Base-by-base conservation (phyloP, 169 alveolate genomes). In the Eimeria sp. region DNA sequence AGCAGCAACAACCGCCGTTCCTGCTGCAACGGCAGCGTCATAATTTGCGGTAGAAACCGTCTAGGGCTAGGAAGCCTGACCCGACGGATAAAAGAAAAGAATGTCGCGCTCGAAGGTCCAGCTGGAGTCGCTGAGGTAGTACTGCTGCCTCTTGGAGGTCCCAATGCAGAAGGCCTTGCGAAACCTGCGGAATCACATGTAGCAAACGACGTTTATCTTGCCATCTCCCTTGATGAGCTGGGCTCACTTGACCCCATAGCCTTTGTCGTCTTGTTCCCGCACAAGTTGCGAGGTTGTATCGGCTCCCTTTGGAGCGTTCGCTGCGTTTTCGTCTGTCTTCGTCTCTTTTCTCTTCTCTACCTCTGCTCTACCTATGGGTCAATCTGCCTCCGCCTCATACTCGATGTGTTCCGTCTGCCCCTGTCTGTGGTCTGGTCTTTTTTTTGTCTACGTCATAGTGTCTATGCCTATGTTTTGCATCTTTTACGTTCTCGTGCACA, bases 101-200 rank as follows among this genome's bases (percentile, higher is more conserved):
- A 84, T 63, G 57, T 84, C 92, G 16, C 92, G 34, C 57, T 84
- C 92, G 67, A 84, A 84, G 61, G 92, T 57, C 92, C 92, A 84
- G 47, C 61, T 40, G 92, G 45, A 84, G 58, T 22, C 40, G 92
- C 92, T 84, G 54, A 84, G 65, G 57, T 84, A 84, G 49, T 30
- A 84, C 49, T 84, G 92, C 58, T 84, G 92, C 34, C 63, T 27
- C 14, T 34, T 70, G 43, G 92, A n/a, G 57, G 92, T 20, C 57
- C 47, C 92, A 27, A 84, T 58, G 78, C 92, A 84, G 58, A 84
- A 84, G 27, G 92, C 92, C 45, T 54, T 84, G 78, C 92, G 92
- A 16, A 84, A 84, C 92, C 92, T 84, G 43, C 80, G 40, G 40
- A 20, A 0, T 7, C 27, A 75, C 58, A 11, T 0, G 18, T 0